Base-by-base conservation (phyloP, 2,329 filamentous ascomycete genomes). In the Colletotrichum neosansevieriae region DNA sequence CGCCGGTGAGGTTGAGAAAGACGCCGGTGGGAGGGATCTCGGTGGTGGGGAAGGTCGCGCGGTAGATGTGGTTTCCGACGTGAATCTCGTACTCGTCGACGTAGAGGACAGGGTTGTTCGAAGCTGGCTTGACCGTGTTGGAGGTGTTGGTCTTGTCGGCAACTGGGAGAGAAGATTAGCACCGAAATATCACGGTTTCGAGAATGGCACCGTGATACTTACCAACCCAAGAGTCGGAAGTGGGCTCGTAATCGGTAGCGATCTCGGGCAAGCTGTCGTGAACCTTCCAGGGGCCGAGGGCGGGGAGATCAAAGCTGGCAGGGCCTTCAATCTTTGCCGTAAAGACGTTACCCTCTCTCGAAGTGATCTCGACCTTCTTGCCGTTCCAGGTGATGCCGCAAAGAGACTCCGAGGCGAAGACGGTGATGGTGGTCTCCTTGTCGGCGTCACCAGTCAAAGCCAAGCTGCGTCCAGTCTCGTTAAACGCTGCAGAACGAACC, bases 41-140 rank as follows among this genome's bases (percentile, higher is more conserved):
- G 0, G 75, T 79, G 0, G 70, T 80, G 69, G 78, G 72, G 73
- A 88, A 88, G 2, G 82, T 83, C 0, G 84, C 86, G 6, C 85
- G 82, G 67, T 86, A 89, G 50, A 88, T 76, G 66, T 86, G 85
- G 53, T 82, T 84, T 2, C 86, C 86, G 1, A 81, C 79, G 63
- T 88, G 84, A 67, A 86, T 83, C 2, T 82, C 82, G 72, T 89
- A 89, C 70, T 89, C 86, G 38, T 85, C 85, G 1, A 86, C 84
- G 70, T 86, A 89, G 1, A 89, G 79, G 0, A 88, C 84, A 0
- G 87, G 86, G 36, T 87, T 81, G 6, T 84, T 86, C 10, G 75
- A 72, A 2, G 84, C 80, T 0, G 86, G 86, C 13, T 79, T 76
- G 0, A 83, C 77, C 0, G 80, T 76, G 70, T 86, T 87, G 6